A percentile compares a stretch with the other conserved stretches of the same genome.
phyloP scores from a whole-genome alignment of 2,329 filamentous ascomycete genomes.

The Xenoacremonium recifei region DNA sequence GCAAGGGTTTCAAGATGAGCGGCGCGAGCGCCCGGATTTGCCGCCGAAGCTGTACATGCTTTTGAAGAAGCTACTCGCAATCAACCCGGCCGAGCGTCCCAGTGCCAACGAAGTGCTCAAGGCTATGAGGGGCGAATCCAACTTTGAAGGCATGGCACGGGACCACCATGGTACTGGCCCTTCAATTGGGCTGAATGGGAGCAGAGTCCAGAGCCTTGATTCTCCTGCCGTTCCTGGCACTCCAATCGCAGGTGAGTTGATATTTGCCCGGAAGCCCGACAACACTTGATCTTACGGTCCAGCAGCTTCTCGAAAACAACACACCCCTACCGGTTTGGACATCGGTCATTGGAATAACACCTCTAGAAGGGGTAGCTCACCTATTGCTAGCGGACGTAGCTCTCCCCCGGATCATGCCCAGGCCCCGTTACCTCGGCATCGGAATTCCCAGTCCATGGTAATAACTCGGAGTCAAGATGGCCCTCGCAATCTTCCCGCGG shows the following conservation, averaged over 20 bases:
- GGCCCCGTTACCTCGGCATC: slow-evolving; percentile 15
- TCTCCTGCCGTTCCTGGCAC: slow-evolving; percentile 50
- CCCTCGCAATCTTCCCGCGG: slow-evolving; percentile 19
- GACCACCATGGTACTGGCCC: slow-evolving; percentile 33
- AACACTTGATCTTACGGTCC: slow-evolving; percentile 28
- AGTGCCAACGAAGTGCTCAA: slow-evolving; percentile 82
- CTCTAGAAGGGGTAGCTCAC: slow-evolving; percentile 17
- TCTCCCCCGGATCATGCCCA: slow-evolving; percentile 12
- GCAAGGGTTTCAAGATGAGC: slow-evolving; percentile 81
- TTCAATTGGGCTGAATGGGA: slow-evolving; percentile 39
- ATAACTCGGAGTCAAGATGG: slow-evolving; percentile 42
- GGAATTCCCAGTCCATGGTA: slow-evolving; percentile 32
- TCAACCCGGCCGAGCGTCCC: slow-evolving; percentile 74
- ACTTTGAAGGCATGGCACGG: slow-evolving; percentile 41
- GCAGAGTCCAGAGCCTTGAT: slow-evolving; percentile 55
- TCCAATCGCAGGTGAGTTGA: slow-evolving; percentile 43
- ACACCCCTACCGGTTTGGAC: slow-evolving; percentile 18
- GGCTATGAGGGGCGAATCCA: slow-evolving; percentile 69
- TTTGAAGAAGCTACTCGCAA: slow-evolving; percentile 75
- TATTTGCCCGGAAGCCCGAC: slow-evolving; percentile 10
- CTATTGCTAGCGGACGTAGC: slow-evolving; percentile 8
- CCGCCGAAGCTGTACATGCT: slow-evolving; percentile 84
- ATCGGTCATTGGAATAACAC: slow-evolving; percentile 19
- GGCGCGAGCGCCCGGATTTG: slow-evolving; percentile 73
- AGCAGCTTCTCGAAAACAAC: slow-evolving; percentile 29